Percentiles rank a stretch among this genome's conserved stretches.
These are phyloP conservation scores for Pleurotus giganteus DNA, from an alignment of 768 basidiomycete genomes.

Conservation along the genomic window DNA sequence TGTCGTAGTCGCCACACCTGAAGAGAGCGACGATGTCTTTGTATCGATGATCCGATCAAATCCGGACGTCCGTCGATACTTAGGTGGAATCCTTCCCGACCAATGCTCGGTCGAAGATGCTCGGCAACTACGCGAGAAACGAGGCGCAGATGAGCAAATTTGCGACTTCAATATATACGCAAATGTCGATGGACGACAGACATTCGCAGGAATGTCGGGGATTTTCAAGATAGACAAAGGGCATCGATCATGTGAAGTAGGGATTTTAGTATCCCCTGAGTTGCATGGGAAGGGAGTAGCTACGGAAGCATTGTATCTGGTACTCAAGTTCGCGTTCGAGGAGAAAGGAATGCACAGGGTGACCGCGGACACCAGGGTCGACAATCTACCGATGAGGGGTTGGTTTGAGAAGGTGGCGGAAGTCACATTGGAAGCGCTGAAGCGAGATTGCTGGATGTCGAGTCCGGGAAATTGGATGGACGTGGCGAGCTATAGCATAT, in stretches of 20 bases:
- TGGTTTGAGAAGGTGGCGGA: constrained; percentile 44
- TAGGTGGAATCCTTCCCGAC: constrained; percentile 35
- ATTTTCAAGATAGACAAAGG: constrained; percentile 36
- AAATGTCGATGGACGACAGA: constrained; percentile 18
- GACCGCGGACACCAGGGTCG: constrained; percentile 37
- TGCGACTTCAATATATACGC: constrained; percentile 37
- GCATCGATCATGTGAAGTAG: constrained; percentile 37
- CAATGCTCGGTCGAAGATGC: constrained; percentile 33
- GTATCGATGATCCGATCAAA: constrained; percentile 34
- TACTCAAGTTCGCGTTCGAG: constrained; percentile 41
- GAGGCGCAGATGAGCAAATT: constrained; percentile 29
- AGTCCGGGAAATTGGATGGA: constrained; percentile 32
- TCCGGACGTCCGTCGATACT: constrained; percentile 34
- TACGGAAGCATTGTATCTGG: constrained; percentile 41
- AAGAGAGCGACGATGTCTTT: constrained; percentile 30
- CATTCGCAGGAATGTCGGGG: constrained; percentile 35
- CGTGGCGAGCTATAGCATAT: constrained; percentile 39
- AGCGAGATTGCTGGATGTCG: constrained; percentile 40
- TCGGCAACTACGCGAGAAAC: constrained; percentile 29
- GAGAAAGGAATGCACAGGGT: constrained; percentile 38
- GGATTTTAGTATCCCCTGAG: constrained; percentile 37
- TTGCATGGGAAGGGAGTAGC: constrained; percentile 36
- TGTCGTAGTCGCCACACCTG: constrained; percentile 32
- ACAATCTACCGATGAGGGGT: constrained; percentile 42
- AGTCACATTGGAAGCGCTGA: constrained; percentile 34